Evolutionary conservation across 306 rosid species (phyloP).

Genomic region (Clitoria ternatea): DNA sequence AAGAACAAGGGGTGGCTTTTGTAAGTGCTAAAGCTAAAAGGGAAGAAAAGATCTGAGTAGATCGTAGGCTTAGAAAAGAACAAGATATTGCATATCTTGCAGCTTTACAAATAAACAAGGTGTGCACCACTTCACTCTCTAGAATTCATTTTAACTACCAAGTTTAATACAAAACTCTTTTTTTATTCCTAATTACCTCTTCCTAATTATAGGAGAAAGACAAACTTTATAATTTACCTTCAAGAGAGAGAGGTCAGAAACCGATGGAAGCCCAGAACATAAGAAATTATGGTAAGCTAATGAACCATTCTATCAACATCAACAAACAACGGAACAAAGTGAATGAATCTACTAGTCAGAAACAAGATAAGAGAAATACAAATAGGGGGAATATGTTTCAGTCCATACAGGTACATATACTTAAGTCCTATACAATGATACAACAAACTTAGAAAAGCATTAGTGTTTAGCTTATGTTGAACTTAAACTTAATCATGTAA

Average conservation of each 20-base stretch:
- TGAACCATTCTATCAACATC: conserved; percentile 19
- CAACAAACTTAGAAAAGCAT: neutral
- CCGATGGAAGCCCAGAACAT: conserved; percentile 31
- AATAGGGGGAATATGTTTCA: conserved; percentile 38
- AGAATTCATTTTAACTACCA: conserved; percentile 7
- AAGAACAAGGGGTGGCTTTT: conserved; percentile 75
- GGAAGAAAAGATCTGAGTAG: conserved; percentile 53
- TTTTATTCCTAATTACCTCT: neutral
- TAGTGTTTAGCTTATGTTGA: neutral
- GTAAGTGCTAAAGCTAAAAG: conserved; percentile 48
- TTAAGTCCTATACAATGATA: neutral
- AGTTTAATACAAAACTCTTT: neutral
- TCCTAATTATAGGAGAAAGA: conserved; percentile 46
- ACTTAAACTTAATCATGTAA: neutral
- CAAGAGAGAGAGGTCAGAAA: conserved; percentile 35
- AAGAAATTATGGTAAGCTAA: conserved; percentile 38
- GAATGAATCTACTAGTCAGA: conserved; percentile 31
- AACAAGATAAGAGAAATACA: conserved; percentile 37
- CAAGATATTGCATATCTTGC: conserved; percentile 78
- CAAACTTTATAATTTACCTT: conserved; percentile 27
- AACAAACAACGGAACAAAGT: conserved; percentile 23
- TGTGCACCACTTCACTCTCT: conserved; percentile 1
- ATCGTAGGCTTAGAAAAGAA: conserved; percentile 68
- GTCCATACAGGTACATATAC: conserved; percentile 44
- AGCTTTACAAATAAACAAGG: conserved; percentile 68